Conservation (phyloP, 2,329 filamentous ascomycete species). For the Fragosphaeria purpurea region DNA sequence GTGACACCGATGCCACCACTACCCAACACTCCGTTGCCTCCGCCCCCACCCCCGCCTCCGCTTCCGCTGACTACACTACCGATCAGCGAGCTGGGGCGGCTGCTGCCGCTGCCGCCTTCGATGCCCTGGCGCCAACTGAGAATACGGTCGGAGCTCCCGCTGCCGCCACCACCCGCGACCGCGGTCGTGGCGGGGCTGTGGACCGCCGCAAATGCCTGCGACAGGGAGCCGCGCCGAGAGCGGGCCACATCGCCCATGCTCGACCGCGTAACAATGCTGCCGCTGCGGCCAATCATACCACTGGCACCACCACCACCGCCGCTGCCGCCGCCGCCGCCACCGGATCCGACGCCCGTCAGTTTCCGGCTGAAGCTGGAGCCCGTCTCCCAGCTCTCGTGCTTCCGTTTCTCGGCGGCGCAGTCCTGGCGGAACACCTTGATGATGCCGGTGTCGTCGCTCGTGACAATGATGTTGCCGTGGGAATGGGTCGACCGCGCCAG, state of each 20-base stretch:
- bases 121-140: conserved; percentile 74
- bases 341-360: conserved; percentile 47
- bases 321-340: conserved; percentile 47
- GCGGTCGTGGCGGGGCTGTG: background rate
- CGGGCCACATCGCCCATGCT: conserved; percentile 37
- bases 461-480: conserved; percentile 84
- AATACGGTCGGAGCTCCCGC: conserved; percentile 59
- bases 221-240: conserved; percentile 46
- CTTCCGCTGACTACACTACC: background rate
- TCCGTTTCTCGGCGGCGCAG: conserved; percentile 72
- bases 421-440: conserved; percentile 97
- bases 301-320: conserved; percentile 33
- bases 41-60: background rate
- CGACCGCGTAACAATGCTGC: conserved; percentile 45
- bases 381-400: conserved; percentile 67
- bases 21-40: background rate
- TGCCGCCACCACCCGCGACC: background rate
- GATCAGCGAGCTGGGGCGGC: conserved; percentile 25
- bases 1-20: conserved; percentile 18
- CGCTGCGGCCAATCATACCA: conserved; percentile 47
- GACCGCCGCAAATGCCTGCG: conserved; percentile 19
- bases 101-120: conserved; percentile 26
- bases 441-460: conserved; percentile 74
- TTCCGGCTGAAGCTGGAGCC: conserved; percentile 66
- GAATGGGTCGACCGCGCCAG: conserved; percentile 64